Evolutionary conservation across 2,329 filamentous ascomycete genomes (phyloP), one percentile per base, ranked within the genome.

Genomic region (Epicoccum nigrum): DNA sequence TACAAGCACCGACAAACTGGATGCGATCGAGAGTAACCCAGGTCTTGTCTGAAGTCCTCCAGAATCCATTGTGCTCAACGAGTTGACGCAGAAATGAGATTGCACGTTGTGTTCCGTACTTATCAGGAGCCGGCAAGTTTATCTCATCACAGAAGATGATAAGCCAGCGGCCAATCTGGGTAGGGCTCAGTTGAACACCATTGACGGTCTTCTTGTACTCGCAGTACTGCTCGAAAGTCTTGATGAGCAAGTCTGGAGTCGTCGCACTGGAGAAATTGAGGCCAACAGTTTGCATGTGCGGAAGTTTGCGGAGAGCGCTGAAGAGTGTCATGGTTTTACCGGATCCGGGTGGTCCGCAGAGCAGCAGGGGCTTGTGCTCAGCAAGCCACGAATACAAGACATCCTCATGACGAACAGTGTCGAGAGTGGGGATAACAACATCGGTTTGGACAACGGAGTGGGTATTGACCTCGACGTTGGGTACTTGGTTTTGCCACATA

Each of bases 281-380:
- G 40, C 94, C 94, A 25, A 99, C 95, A 51, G 97, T 92, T 75
- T 99, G 94, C 92, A 99, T 97, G 71, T 97, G 97, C 3, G 93
- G 93, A 51, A 99, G 81, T 76, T 99, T 99, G 59, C 94, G 88
- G 45, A 99, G 84, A 27, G 94, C 94, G 71, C 93, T 97, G 79
- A 99, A 99, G 11, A 99, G 80, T 9, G 94, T 99, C 94, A 99
- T 99, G 4, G 94, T 99, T 80, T 99, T 99, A 81, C 94, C 94
- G 43, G 94, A 99, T 78, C 94, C 94, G 51, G 94, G 94, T 70
- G 94, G 95, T 74, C 94, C 95, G 72, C 94, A 99, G 13, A 99
- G 87, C 44, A 99, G 80, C 15, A 99, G 81, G 11, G 95, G 94
- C 78, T 99, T 99, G 73, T 99, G 94, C 73, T 99, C 94, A 13